Evolutionary conservation across 2,329 filamentous ascomycete species (phyloP), one percentile per base, ranked within the genome.

Genomic region (Fusarium begoniae): DNA sequence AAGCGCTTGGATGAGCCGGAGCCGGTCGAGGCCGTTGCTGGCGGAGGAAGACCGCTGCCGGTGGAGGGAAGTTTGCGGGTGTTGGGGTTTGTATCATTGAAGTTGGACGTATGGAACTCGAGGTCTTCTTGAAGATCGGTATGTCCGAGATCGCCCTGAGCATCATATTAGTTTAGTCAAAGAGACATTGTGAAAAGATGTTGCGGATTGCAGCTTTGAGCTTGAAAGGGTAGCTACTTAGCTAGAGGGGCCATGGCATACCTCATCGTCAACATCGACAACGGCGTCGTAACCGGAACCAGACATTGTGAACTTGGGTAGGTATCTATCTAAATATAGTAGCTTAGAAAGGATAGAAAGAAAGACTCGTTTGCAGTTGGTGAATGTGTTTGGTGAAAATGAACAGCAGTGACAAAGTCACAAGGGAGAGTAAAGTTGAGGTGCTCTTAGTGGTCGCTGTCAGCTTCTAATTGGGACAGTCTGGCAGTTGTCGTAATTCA

Each of bases 51-150:
- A 20, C 90, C 85, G 8, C 87, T 84, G 13, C 84, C 62, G 20
- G 71, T 79, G 10, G 83, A 78, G n/a, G 82, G 79, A 63, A 82
- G 84, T 76, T 89, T 88, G 74, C 88, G 85, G 41, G 84, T 85
- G 69, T 85, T 83, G 22, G 82, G 80, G 75, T 87, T 79, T 80
- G 87, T 81, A 66, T 91, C 90, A 79, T 91, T 90, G 83, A 97
- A 97, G 86, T 93, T 90, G 75, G 95, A 98, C 81, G 91, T 93
- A 88, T 99, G 96, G 87, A 99, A 99, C 89, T 98, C 96, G 82
- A 99, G 95, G 85, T 98, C 96, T 83, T 98, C 96, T 87, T 98
- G 95, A 30, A 99, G 92, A 83, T 99, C 96, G 65, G 96, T 99
- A 85, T 98, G 95, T 79, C 96, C 96, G 81, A 99, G 91, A 85